Evolutionary conservation across 345 rosid species (phyloP).

Genomic region (Balakata baccata): DNA sequence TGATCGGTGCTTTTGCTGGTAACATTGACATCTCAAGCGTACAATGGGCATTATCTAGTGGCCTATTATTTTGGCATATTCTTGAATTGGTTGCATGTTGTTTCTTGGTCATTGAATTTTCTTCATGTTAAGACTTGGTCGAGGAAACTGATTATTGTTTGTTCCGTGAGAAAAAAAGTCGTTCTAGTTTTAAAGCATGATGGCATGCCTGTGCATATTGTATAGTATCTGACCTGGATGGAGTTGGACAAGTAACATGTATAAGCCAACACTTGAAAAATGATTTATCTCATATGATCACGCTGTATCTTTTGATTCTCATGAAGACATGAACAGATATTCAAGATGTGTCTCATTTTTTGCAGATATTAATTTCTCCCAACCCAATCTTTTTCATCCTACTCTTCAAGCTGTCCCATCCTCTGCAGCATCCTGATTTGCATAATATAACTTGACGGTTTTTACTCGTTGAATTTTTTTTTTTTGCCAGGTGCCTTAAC

Average conservation of each 20-base stretch:
- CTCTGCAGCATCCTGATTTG: not conserved
- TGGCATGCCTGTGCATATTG: no score
- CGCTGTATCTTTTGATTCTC: no score
- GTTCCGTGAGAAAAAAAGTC: no score
- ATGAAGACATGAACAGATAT: no score
- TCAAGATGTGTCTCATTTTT: no score
- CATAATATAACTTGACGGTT: not conserved
- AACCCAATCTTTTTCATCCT: not conserved
- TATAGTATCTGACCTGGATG: no score
- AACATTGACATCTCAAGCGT: constrained; percentile 8
- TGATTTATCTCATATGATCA: no score
- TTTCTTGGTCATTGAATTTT: not conserved
- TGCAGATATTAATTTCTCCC: not conserved
- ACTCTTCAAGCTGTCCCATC: not conserved
- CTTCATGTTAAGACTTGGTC: not conserved
- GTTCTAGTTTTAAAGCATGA: no score
- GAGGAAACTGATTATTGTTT: not conserved
- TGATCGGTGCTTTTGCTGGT: constrained; percentile 93
- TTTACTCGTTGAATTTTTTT: not conserved
- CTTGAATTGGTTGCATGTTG: not conserved
- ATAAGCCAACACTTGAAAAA: no score
- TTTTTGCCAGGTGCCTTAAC: constrained; percentile 95
- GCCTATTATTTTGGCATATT: no score
- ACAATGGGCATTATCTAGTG: not conserved
- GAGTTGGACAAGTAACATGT: no score